Evolutionary conservation across 1,139 yeast genomes (phyloP).

Genomic region (Kodamaea suecica): DNA sequence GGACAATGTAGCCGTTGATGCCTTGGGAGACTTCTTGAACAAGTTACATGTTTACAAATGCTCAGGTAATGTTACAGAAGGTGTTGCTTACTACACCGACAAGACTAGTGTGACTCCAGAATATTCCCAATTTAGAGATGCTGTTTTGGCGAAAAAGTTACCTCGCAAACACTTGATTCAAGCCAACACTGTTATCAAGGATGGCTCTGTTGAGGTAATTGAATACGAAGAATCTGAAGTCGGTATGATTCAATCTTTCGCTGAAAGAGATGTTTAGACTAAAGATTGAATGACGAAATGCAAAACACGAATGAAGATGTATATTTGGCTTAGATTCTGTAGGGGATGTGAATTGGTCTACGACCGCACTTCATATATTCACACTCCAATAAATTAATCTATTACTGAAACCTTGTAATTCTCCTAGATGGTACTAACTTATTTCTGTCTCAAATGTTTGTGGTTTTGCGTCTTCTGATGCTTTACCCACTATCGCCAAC

Average conservation of each 20-base stretch:
- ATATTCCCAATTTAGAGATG: conserved; percentile 60
- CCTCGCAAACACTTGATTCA: conserved; percentile 85
- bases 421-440: too few species aligned
- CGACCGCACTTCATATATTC: too few species aligned
- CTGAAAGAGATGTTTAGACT: conserved; percentile 53
- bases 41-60: conserved; percentile 77
- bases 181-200: conserved; percentile 58
- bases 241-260: conserved; percentile 77
- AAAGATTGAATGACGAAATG: too few species aligned
- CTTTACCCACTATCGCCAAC: too few species aligned
- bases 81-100: conserved; percentile 58
- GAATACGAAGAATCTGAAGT: conserved; percentile 74
- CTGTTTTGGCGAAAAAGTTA: conserved; percentile 65
- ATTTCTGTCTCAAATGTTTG: too few species aligned
- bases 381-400: too few species aligned
- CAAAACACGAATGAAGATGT: too few species aligned
- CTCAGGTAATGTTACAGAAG: conserved; percentile 66
- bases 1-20: conserved; percentile 63
- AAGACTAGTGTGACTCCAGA: conserved; percentile 68
- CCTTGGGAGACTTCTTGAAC: conserved; percentile 67
- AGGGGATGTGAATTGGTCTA: too few species aligned
- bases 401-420: too few species aligned
- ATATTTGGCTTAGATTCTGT: too few species aligned
- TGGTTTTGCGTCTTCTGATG: too few species aligned
- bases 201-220: conserved; percentile 47